These are phyloP conservation scores for Pogostemon cablin DNA, from an alignment of 257 asterid genomes.

Conservation along the genomic window DNA sequence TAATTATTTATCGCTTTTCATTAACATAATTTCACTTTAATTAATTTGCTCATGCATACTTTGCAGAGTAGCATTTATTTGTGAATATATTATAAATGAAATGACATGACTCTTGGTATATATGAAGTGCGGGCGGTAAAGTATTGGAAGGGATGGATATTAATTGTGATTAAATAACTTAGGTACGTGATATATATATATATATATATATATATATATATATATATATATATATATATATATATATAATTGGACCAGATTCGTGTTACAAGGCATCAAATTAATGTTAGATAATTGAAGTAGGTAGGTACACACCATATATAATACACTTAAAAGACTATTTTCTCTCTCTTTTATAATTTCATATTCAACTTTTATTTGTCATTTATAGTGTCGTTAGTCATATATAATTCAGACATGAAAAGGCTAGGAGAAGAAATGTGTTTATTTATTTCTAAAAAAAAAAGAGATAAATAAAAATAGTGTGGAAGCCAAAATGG, in stretches of 20 bases:
- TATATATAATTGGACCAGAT: constrained; percentile 22
- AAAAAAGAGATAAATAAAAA: too few species aligned
- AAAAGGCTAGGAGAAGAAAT: too few species aligned
- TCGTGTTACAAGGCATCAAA: constrained; percentile 33
- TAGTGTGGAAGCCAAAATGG: not conserved
- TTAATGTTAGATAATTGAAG: constrained; percentile 30
- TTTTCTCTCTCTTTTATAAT: too few species aligned
- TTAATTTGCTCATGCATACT: too few species aligned
- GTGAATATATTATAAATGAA: not conserved
- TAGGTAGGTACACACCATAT: constrained; percentile 21
- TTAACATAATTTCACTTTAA: too few species aligned
- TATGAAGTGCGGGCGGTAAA: not conserved
- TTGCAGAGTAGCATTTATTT: not conserved
- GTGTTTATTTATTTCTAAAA: too few species aligned
- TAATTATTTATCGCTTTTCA: too few species aligned
- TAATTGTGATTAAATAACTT: constrained; percentile 10
- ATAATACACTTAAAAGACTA: not conserved
- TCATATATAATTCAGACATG: not conserved
- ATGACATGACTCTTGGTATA: not conserved
- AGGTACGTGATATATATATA: constrained; percentile 21
- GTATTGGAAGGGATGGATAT: not conserved
- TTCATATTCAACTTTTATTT: too few species aligned
- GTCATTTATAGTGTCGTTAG: not conserved
- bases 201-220: not conserved
- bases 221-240: too few species aligned